Evolutionary conservation across 2,329 filamentous ascomycete genomes (phyloP), one percentile per base, ranked within the genome.

Genomic region (Pyrenophora tritici-repentis): DNA sequence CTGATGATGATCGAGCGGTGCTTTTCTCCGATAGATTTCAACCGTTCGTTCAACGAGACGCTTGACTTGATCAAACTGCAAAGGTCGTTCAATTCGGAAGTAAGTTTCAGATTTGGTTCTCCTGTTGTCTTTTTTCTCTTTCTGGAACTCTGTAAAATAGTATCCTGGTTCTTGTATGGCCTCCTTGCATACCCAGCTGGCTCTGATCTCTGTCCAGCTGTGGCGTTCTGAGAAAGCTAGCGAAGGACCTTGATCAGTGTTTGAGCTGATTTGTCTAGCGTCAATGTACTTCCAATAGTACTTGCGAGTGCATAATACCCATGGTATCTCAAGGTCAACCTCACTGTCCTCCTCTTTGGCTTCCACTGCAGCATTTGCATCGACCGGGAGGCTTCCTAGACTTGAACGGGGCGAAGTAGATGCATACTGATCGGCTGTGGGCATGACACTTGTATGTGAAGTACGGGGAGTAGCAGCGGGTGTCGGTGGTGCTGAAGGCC

Each of bases 1-100:
- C 6, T 35, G 29, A 20, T 52, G 53, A 8, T 51, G 43, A 22
- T 56, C 52, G n/a, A 42, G 52, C 31, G 62, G 55, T 37, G 59
- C 56, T 20, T 46, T 67, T 36, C 66, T 59, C 9, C 71, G 66
- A 32, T 69, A 73, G 3, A 74, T 61, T 17, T 73, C 68, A 3
- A 73, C 70, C 2, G 72, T 74, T n/a, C 71, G 65, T 53, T 75
- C 72, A 3, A 75, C 72, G 7, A 75, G 69, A 4, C 49, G 55
- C 33, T 71, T 65, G 22, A 75, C 58, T 58, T 73, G 63, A 7
- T 63, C 61, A 37, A 73, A 75, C 10, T 67, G 68, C 18, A 75
- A 55, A 3, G 71, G 58, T 18, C 58, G 60, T 40, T 70, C 59
- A 20, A 75, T 72, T 41, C 60, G 64, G 48, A 73, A 74, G 55